Percentiles rank a stretch among this genome's conserved stretches.
These are phyloP conservation scores for Penicillium arizonense DNA, from an alignment of 495 filamentous ascomycete genomes.

Conservation along the genomic window DNA sequence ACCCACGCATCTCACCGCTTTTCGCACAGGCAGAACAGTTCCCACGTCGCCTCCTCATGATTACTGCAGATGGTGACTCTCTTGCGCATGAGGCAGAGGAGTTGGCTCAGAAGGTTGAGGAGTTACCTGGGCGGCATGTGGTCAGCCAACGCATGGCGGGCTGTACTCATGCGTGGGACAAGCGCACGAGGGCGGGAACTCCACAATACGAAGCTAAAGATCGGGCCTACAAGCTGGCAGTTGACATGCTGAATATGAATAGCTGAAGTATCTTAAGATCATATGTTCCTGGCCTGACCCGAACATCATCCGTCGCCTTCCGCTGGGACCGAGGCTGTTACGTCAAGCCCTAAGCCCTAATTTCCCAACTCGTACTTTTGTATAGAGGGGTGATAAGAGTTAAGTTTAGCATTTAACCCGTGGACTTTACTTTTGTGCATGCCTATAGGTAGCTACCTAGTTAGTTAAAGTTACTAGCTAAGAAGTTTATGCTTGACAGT, in stretches of 20 bases:
- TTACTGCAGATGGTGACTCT: slow-evolving; percentile 42
- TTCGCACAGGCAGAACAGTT: slow-evolving; percentile 38
- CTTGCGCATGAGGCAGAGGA: slow-evolving; percentile 42
- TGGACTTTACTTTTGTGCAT: too few species aligned
- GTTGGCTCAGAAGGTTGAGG: slow-evolving; percentile 33
- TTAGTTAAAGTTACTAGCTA: too few species aligned
- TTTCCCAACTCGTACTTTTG: neutral
- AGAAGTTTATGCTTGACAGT: too few species aligned
- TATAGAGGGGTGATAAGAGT: neutral
- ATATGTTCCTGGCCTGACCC: slow-evolving; percentile 17
- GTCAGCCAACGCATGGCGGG: slow-evolving; percentile 37
- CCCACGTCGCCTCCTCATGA: slow-evolving; percentile 39
- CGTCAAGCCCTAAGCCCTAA: slow-evolving; percentile 27
- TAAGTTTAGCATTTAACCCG: too few species aligned
- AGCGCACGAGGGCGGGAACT: slow-evolving; percentile 22
- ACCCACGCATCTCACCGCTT: slow-evolving; percentile 46
- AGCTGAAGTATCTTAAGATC: neutral
- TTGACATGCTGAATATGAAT: slow-evolving; percentile 29
- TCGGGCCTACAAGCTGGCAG: slow-evolving; percentile 33
- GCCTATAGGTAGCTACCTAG: too few species aligned
- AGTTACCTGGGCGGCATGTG: slow-evolving; percentile 32
- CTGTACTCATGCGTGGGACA: slow-evolving; percentile 44
- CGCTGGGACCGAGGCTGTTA: slow-evolving; percentile 1
- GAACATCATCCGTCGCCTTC: slow-evolving; percentile 13
- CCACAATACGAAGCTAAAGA: slow-evolving; percentile 32